A percentile compares a stretch with the other conserved stretches of the same genome.
These are phyloP conservation scores for Betula pendula DNA, from an alignment of 306 rosid genomes.

Conservation along the genomic window DNA sequence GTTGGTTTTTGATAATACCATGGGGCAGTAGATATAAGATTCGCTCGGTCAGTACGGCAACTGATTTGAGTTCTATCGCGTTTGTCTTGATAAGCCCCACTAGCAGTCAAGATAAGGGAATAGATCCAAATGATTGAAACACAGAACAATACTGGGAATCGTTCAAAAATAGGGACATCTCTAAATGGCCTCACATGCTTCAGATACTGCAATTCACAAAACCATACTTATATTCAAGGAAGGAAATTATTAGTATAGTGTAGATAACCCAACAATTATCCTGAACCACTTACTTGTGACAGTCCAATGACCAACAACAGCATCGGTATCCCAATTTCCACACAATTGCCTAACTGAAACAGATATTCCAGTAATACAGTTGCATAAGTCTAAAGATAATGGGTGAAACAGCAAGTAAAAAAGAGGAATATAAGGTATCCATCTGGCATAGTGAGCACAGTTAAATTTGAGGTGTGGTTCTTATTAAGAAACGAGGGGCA, in stretches of 20 bases:
- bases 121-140: slow-evolving; percentile 81
- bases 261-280: background rate
- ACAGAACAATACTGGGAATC: slow-evolving; percentile 91
- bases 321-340: slow-evolving; percentile 93
- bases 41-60: slow-evolving; percentile 83
- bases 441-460: slow-evolving; percentile 13
- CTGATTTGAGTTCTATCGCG: slow-evolving; percentile 54
- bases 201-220: slow-evolving; percentile 70
- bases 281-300: slow-evolving; percentile 73
- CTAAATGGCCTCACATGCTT: slow-evolving; percentile 87
- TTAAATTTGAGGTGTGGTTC: slow-evolving; percentile 8
- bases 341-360: slow-evolving; percentile 86
- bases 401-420: background rate
- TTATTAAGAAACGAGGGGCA: slow-evolving; percentile 13
- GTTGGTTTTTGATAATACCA: slow-evolving; percentile 49
- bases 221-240: slow-evolving; percentile 15
- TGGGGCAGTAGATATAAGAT: slow-evolving; percentile 88
- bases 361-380: slow-evolving; percentile 10
- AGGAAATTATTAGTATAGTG: slow-evolving; percentile 8
- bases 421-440: slow-evolving; percentile 12
- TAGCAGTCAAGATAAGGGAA: slow-evolving; percentile 81
- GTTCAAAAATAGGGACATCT: slow-evolving; percentile 82
- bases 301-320: slow-evolving; percentile 76
- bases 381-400: slow-evolving; percentile 2
- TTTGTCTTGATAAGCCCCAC: slow-evolving; percentile 79